Conservation (phyloP, 768 basidiomycete species). For the Leucosporidium yakuticum region DNA sequence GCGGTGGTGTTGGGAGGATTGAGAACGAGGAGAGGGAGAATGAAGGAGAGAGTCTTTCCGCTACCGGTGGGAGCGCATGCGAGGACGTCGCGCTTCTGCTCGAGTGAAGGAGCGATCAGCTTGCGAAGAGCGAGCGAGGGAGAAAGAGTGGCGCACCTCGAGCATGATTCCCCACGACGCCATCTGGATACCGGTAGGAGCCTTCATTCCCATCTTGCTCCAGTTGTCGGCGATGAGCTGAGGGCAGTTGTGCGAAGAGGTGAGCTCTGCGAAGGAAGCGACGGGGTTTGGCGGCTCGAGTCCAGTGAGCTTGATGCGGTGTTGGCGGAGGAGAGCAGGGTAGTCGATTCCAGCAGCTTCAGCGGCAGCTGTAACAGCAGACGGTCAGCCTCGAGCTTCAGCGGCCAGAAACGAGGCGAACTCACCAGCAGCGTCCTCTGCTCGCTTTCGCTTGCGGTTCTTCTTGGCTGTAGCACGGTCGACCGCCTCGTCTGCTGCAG, state of each 20-base stretch:
- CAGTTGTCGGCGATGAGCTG: slow-evolving; percentile 49
- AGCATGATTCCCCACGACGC: slow-evolving; percentile 72
- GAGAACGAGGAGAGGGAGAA: slow-evolving; percentile 66
- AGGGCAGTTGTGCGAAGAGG: not conserved
- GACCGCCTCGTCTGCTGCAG: slow-evolving; percentile 21
- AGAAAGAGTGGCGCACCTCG: slow-evolving; percentile 51
- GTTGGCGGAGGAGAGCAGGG: slow-evolving; percentile 44
- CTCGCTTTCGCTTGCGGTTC: slow-evolving; percentile 36
- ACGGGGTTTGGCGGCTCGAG: slow-evolving; percentile 58
- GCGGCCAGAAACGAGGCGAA: not conserved
- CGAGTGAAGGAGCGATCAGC: not conserved
- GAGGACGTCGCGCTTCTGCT: slow-evolving; percentile 70
- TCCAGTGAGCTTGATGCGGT: slow-evolving; percentile 72
- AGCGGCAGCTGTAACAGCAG: not conserved
- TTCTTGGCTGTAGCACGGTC: slow-evolving; percentile 31
- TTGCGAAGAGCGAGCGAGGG: not conserved
- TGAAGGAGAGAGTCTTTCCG: slow-evolving; percentile 90
- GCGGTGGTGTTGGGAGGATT: slow-evolving; percentile 65
- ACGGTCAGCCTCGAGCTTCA: not conserved
- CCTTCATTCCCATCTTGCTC: slow-evolving; percentile 53
- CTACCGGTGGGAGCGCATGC: slow-evolving; percentile 97
- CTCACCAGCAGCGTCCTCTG: slow-evolving; percentile 32
- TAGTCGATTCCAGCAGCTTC: slow-evolving; percentile 4
- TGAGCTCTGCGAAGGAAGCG: slow-evolving; percentile 49
- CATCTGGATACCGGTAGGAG: slow-evolving; percentile 76